These are phyloP conservation scores for Lentithecium fluviatile DNA, from an alignment of 495 filamentous ascomycete genomes.

Conservation along the genomic window DNA sequence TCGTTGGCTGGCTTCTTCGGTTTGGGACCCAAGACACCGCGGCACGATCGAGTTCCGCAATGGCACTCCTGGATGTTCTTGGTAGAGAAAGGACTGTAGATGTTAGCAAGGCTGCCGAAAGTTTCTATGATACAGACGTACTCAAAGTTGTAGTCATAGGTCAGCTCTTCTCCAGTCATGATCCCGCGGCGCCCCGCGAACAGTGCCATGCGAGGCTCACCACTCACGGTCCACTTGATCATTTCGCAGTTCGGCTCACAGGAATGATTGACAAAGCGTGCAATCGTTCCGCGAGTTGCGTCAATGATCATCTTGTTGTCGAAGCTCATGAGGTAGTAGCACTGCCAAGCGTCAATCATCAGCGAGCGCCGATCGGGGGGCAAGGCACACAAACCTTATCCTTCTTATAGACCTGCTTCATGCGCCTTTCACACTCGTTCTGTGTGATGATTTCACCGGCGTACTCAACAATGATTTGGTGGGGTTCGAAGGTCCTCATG, in stretches of 20 bases:
- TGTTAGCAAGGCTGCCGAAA: not conserved
- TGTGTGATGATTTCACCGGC: conserved; percentile 96
- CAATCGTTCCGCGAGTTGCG: conserved; percentile 90
- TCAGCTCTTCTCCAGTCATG: conserved; percentile 91
- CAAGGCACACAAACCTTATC: conserved; percentile 65
- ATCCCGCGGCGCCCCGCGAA: conserved; percentile 89
- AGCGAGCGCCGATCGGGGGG: conserved; percentile 14
- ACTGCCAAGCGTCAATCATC: conserved; percentile 45
- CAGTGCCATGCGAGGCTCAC: conserved; percentile 93
- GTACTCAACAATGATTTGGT: conserved; percentile 98
- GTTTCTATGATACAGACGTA: conserved; percentile 41
- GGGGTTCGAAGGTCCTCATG: conserved; percentile 80
- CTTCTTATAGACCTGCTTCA: conserved; percentile 88
- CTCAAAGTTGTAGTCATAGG: conserved; percentile 99
- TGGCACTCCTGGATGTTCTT: conserved; percentile 46
- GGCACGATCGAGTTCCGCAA: conserved; percentile 47
- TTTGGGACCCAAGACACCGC: conserved; percentile 45
- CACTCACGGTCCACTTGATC: conserved; percentile 95
- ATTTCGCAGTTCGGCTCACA: conserved; percentile 97
- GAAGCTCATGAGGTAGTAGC: conserved; percentile 97
- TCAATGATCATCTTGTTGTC: conserved; percentile 99
- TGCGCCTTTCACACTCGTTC: conserved; percentile 85
- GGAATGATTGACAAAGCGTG: conserved; percentile 96
- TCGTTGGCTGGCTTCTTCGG: conserved; percentile 29
- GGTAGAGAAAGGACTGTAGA: conserved; percentile 42